phyloP scores from a whole-genome alignment of 768 basidiomycete species.

The Mycena amicta region DNA sequence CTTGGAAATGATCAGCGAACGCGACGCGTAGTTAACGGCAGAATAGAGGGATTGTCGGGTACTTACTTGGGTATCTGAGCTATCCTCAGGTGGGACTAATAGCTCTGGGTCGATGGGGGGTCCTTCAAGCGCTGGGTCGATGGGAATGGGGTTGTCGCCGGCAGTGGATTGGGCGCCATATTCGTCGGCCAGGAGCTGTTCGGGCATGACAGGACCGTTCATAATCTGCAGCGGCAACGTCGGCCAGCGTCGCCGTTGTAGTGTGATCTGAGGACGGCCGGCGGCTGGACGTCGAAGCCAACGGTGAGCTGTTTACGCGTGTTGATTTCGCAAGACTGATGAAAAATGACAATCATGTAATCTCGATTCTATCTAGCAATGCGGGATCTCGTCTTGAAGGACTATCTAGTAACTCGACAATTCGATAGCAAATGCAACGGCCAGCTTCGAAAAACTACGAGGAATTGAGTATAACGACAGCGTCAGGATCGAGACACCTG shows the following conservation, averaged over 20 bases:
- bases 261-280: background rate
- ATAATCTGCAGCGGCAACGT: background rate
- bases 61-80: conserved; percentile 41
- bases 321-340: background rate
- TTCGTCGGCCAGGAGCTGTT: background rate
- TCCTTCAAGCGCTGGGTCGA: conserved; percentile 73
- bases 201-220: background rate
- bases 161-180: background rate
- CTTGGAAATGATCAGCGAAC: conserved; percentile 44
- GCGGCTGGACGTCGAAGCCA: background rate
- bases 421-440: conserved; percentile 55
- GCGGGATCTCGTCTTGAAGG: too few relatives aligned
- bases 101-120: conserved; percentile 57
- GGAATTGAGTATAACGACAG: background rate
- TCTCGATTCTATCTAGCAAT: too few relatives aligned
- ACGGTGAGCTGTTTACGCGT: background rate
- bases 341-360: too few relatives aligned
- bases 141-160: conserved; percentile 63
- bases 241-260: background rate
- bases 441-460: conserved; percentile 50
- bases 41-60: conserved; percentile 22
- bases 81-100: conserved; percentile 27
- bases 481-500: background rate
- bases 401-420: conserved; percentile 27
- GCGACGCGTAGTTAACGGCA: conserved; percentile 64